Percentiles rank a stretch among this genome's conserved stretches.
Conservation (phyloP, 169 alveolate genomes). For the Amoebophrya sp. region DNA sequence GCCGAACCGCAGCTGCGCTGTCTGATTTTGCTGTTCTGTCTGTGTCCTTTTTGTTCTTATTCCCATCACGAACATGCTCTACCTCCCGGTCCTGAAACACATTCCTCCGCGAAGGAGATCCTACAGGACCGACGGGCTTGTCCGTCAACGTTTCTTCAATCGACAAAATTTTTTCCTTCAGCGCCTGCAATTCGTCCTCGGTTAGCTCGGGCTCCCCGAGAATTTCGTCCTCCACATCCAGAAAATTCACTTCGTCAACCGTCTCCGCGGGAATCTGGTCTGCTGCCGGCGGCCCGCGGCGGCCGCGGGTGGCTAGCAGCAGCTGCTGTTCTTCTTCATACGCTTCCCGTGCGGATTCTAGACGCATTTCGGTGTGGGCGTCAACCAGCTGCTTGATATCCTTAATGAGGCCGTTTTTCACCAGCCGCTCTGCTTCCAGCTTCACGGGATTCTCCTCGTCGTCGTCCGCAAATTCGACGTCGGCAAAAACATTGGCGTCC, state of each 20-base stretch:
- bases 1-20: too few species aligned
- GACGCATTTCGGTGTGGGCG: not conserved
- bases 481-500: not conserved
- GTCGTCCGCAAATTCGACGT: not conserved
- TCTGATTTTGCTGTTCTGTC: too few species aligned
- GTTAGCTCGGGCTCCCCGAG: not conserved
- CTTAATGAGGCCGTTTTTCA: not conserved
- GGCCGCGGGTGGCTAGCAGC: not conserved
- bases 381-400: not conserved
- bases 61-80: too few species aligned
- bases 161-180: not conserved
- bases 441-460: not conserved
- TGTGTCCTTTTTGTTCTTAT: too few species aligned
- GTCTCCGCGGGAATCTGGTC: not conserved
- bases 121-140: not conserved
- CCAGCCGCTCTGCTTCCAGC: not conserved
- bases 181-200: not conserved
- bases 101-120: not conserved
- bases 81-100: not conserved
- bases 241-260: not conserved
- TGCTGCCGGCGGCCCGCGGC: not conserved
- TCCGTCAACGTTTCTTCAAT: not conserved
- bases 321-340: not conserved
- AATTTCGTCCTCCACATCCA: not conserved
- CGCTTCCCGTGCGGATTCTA: too few species aligned